A percentile compares a stretch with the other conserved stretches of the same genome.
These are phyloP conservation scores for Pezicula rhizophila DNA, from an alignment of 2,329 filamentous ascomycete species.

Conservation along the genomic window DNA sequence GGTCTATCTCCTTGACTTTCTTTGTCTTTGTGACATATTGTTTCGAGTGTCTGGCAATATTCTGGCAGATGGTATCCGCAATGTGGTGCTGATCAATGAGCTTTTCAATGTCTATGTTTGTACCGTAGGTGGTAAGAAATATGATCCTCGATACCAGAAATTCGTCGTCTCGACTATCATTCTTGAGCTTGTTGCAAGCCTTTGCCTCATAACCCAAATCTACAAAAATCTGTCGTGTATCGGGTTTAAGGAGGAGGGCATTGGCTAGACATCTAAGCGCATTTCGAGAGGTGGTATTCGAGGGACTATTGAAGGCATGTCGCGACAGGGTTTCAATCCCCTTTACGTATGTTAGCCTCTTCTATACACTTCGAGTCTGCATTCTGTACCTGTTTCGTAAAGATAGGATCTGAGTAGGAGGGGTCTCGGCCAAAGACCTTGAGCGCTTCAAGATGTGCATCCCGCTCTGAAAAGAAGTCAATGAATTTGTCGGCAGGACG, in stretches of 20 bases:
- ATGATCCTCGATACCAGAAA: slow-evolving; percentile 77
- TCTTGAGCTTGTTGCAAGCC: slow-evolving; percentile 66
- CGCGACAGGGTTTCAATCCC: slow-evolving; percentile 67
- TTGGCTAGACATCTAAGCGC: slow-evolving; percentile 82
- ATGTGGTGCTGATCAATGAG: slow-evolving; percentile 63
- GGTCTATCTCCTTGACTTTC: slow-evolving; percentile 31
- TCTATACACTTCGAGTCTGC: slow-evolving; percentile 11
- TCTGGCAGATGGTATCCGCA: slow-evolving; percentile 61
- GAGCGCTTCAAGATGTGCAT: slow-evolving; percentile 57
- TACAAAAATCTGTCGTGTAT: slow-evolving; percentile 66
- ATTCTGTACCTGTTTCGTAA: slow-evolving; percentile 62
- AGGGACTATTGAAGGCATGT: slow-evolving; percentile 66
- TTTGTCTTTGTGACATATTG: slow-evolving; percentile 34
- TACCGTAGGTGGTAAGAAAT: slow-evolving; percentile 74
- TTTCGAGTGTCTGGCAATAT: slow-evolving; percentile 64
- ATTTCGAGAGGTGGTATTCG: slow-evolving; percentile 60
- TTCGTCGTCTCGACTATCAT: slow-evolving; percentile 73
- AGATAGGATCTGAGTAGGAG: slow-evolving; percentile 71
- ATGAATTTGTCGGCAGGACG: neutral
- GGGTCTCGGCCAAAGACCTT: slow-evolving; percentile 75
- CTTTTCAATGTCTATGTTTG: slow-evolving; percentile 57
- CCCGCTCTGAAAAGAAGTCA: slow-evolving; percentile 46
- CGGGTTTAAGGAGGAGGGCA: slow-evolving; percentile 63
- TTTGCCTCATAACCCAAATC: slow-evolving; percentile 62
- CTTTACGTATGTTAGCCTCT: slow-evolving; percentile 36